Evolutionary conservation across 345 rosid species (phyloP), one percentile per base, ranked within the genome.

Genomic region (Mallotus nudiflorus): DNA sequence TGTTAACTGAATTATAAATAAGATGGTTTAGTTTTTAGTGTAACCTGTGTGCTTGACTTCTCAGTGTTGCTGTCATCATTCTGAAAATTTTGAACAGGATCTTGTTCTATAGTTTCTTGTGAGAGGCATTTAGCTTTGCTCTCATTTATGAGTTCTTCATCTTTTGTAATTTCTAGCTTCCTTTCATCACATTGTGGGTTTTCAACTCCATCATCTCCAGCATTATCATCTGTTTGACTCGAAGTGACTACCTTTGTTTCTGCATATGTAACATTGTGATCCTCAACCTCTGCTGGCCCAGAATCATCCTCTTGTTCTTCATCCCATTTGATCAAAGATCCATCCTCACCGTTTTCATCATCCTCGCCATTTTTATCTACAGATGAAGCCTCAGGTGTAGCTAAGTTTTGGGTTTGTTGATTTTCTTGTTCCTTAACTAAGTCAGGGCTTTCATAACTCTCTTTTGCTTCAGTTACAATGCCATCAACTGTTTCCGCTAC

Each of bases 1-100:
- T 27, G 40, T 35, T 6, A 25, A 35, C 22, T 20, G 54, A 65
- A 55, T 59, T 62, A 8, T 9, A 4, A 42, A 4, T 42, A 42
- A 42, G 46, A 42, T 42, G 4, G 46, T 12, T 42, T 42, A 42
- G 50, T 6, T 29, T 44, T 64, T 44, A 19, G 22, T 39, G 65
- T 48, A 50, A 74, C 78, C 75, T 78, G 69, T 59, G 20, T 46
- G 2, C 53, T 4, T 13, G 68, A 53, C n/a, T 51, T 46, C 27
- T 65, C 72, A 22, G 51, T 33, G 19, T 56, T 48, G 14, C 5
- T 48, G 22, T 55, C 53, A 53, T 70, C 73, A 51, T 53, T 44
- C 58, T 67, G 19, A 6, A 67, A 61, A 55, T 67, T 56, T 54
- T 69, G 44, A 31, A 10, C 9, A 12, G 49, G 27, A 59, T 24